These are phyloP conservation scores for Amauroascus verrucosus DNA, from an alignment of 2,329 filamentous ascomycete species.

Conservation along the genomic window DNA sequence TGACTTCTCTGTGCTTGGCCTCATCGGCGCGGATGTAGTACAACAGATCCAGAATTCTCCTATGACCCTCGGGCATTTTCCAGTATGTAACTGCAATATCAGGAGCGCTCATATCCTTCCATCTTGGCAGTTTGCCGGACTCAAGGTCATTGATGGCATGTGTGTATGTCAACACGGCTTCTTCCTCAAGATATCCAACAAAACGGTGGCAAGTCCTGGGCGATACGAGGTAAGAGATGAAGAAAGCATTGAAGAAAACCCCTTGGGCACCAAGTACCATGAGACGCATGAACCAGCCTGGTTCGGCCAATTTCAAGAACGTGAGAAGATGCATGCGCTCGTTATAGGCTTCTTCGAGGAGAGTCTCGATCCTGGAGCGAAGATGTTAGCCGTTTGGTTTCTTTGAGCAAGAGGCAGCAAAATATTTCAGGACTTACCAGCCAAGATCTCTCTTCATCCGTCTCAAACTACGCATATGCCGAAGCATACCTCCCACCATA, in stretches of 20 bases:
- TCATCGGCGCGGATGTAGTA: conserved; percentile 86
- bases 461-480: conserved; percentile 61
- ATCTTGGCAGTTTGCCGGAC: conserved; percentile 68
- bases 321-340: conserved; percentile 88
- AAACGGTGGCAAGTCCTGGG: conserved; percentile 88
- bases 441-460: conserved; percentile 50
- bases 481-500: conserved; percentile 91
- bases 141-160: conserved; percentile 81
- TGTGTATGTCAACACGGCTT: conserved; percentile 92
- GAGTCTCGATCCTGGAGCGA: conserved; percentile 66
- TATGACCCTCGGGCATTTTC: conserved; percentile 77
- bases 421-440: conserved; percentile 43
- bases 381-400: background rate
- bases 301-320: conserved; percentile 83
- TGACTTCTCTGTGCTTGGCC: conserved; percentile 83
- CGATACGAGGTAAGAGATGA: conserved; percentile 75
- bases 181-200: conserved; percentile 93
- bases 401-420: background rate
- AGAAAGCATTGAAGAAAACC: conserved; percentile 92
- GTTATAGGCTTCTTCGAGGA: conserved; percentile 84
- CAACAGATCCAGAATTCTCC: conserved; percentile 76
- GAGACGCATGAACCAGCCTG: conserved; percentile 78
- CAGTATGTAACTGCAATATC: conserved; percentile 88
- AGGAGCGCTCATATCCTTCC: conserved; percentile 67
- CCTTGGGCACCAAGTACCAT: conserved; percentile 90